A percentile compares a stretch with the other conserved stretches of the same genome.
Conservation (phyloP, 163 green algal genomes). For the Trebouxia gelatinosa region DNA sequence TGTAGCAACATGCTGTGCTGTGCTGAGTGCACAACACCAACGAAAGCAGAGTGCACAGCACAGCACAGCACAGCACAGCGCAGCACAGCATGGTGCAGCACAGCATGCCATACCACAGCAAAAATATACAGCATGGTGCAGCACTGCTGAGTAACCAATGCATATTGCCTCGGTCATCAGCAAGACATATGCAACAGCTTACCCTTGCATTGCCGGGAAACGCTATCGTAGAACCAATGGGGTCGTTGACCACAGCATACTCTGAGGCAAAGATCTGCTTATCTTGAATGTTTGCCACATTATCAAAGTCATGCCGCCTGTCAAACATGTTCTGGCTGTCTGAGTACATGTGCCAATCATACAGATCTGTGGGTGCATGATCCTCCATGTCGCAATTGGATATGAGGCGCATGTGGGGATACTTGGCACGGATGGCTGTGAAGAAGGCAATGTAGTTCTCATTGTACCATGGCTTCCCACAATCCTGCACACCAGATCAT, state of each 20-base stretch:
- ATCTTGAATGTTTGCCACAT: neutral
- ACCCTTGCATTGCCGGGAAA: constrained; percentile 49
- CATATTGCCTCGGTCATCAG: no score
- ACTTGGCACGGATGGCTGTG: constrained; percentile 46
- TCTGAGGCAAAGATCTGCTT: constrained; percentile 52
- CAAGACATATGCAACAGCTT: no score
- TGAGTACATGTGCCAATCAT: constrained; percentile 55
- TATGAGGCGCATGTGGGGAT: constrained; percentile 65
- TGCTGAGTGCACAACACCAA: no score
- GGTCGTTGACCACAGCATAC: constrained; percentile 43
- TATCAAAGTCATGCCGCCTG: constrained; percentile 34
- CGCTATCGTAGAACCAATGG: constrained; percentile 22
- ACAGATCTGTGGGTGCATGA: constrained; percentile 49
- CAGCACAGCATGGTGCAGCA: no score
- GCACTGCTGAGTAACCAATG: no score
- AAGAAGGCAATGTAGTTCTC: constrained; percentile 68
- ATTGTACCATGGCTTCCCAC: constrained; percentile 51
- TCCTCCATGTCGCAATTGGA: constrained; percentile 65
- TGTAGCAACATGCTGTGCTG: no score
- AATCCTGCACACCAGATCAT: no score
- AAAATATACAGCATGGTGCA: no score
- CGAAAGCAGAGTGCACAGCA: no score
- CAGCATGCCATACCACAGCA: no score
- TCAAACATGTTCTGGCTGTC: constrained; percentile 30
- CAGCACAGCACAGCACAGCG: no score